Evolutionary conservation across 495 filamentous ascomycete species (phyloP).

Genomic region (Xylaria intraflava): DNA sequence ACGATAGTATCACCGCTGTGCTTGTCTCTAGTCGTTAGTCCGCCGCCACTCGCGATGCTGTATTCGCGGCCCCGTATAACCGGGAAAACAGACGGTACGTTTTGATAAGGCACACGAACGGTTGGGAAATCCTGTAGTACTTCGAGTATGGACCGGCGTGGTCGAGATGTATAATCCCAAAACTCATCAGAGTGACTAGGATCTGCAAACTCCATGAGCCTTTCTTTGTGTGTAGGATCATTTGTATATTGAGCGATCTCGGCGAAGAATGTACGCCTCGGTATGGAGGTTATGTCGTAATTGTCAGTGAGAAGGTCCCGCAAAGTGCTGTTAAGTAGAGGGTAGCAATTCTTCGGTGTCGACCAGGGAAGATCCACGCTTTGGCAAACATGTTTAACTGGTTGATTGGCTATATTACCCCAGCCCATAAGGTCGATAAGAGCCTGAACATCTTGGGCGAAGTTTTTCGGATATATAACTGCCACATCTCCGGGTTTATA

Average conservation of each 20-base stretch:
- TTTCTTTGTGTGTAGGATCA: slow-evolving; percentile 67
- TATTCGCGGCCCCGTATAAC: slow-evolving; percentile 74
- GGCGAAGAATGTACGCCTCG: slow-evolving; percentile 77
- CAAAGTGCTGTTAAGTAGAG: slow-evolving; percentile 53
- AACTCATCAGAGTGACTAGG: slow-evolving; percentile 78
- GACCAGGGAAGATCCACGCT: slow-evolving; percentile 17
- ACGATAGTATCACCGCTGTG: slow-evolving; percentile 37
- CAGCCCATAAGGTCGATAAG: slow-evolving; percentile 74
- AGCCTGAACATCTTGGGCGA: slow-evolving; percentile 63
- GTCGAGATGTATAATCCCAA: slow-evolving; percentile 91
- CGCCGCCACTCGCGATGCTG: slow-evolving; percentile 74
- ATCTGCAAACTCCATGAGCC: slow-evolving; percentile 73
- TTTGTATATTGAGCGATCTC: slow-evolving; percentile 64
- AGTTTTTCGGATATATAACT: slow-evolving; percentile 81
- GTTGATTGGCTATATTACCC: slow-evolving; percentile 60
- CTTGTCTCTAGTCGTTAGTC: neutral
- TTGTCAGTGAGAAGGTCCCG: slow-evolving; percentile 71
- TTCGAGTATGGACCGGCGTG: slow-evolving; percentile 84
- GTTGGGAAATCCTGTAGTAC: slow-evolving; percentile 83
- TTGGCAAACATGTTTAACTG: slow-evolving; percentile 42
- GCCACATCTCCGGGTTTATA: slow-evolving; percentile 67
- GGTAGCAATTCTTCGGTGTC: slow-evolving; percentile 18
- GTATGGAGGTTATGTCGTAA: slow-evolving; percentile 83
- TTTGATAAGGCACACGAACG: slow-evolving; percentile 72
- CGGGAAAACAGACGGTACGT: slow-evolving; percentile 64